Base-by-base conservation (phyloP, 1,139 yeast genomes). In the Lodderomyces margitis region DNA sequence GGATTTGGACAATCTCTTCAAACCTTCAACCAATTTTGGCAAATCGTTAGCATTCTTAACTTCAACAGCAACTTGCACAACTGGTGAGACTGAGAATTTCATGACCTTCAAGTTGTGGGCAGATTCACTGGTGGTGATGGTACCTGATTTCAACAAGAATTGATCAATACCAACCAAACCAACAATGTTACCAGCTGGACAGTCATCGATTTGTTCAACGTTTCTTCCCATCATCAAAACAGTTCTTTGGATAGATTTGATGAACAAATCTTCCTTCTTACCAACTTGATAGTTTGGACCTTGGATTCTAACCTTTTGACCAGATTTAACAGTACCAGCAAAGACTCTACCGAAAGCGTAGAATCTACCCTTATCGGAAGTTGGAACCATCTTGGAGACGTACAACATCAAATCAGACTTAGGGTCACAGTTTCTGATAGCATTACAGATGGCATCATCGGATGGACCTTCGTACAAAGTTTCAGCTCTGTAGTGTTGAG, bases 371-470 rank as follows among this genome's bases (percentile, higher is more conserved):
- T 91, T 92, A 77, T 92, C 98, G 62, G 98, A 91, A 69, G 98
- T 92, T 75, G 98, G 98, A 62, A 92, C 98, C 98, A 92, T 92
- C 96, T 92, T 92, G 78, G 98, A 92, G 68, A 92, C 92, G 89
- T 92, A 92, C 73, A 92, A 83, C 98, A 92, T 92, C 70, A 92
- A 87, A 70, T 92, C 98, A 62, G 95, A 96, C 67, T 76, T 86
- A 68, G 98, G 97, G 80, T 92, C 98, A 86, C 98, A 92, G 84
- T 86, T 85, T 80, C 83, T 88, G 78, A 92, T 91, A 66, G 95
- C 96, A 56, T 78, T 73, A 78, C 91, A 87, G 65, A 83, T 80
- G 62, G 83, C 83, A 72, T 92, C 98, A 71, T 92, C 98, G 61
- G 85, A 56, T 74, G 98, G 98, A 82, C 98, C 98, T 80, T 92